Evolutionary conservation across 2,329 filamentous ascomycete species (phyloP), one percentile per base, ranked within the genome.

Genomic region (Botrytis byssoidea): DNA sequence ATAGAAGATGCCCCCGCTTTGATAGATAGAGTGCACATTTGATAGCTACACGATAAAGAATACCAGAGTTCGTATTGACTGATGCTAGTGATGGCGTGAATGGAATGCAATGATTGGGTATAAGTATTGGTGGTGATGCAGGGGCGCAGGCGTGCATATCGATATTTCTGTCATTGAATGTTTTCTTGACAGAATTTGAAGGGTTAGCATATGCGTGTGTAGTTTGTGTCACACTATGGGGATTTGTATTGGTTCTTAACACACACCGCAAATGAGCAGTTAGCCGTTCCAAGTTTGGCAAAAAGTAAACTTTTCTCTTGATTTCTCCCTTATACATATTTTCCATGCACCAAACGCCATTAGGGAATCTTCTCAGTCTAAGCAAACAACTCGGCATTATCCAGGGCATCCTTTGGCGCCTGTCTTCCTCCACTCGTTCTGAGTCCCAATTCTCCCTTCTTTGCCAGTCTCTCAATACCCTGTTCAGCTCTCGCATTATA

Each of bases 401-500:
- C 94, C 82, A 98, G 85, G 77, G 90, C 90, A 82, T 93, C 89
- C 78, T 86, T 87, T 78, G 89, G 87, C 80, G 85, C 86, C 83
- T 87, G 88, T 74, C 87, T 86, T 60, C 90, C 89, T 22, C 91
- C 91, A 74, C 87, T 86, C 10, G 89, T 90, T 78, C 89, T 87
- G 77, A 98, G 84, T 40, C 95, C 94, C 74, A 99, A 83, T 40
- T 92, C 90, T 60, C 90, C 90, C 83, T 89, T 92, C 87, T 92
- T 96, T 73, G 90, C 88, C 79, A 91, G 85, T 76, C 90, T 88
- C 80, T 95, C 93, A 68, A 92, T 86, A 77, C 88, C 85, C 78
- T 92, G 90, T 81, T 97, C 94, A 44, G 90, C 89, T 75, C 96
- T 88, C 73, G 88, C 87, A 77, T 93, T 93, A 84, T 97, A 95